Evolutionary conservation across 768 basidiomycete genomes (phyloP).

Genomic region (Russula foetens): DNA sequence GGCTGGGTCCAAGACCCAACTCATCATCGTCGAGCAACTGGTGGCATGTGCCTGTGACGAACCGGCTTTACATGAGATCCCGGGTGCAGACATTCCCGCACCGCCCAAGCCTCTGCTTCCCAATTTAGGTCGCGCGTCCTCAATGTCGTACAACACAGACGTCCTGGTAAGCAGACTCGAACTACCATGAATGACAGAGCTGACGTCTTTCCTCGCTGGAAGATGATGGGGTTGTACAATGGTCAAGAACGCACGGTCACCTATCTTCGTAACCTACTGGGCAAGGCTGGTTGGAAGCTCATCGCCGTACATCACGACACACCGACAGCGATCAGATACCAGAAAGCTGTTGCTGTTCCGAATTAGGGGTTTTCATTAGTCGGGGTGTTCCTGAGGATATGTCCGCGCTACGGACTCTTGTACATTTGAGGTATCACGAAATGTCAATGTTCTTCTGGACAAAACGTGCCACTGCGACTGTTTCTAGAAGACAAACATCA

Average conservation of each 20-base stretch:
- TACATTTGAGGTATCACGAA: too few relatives aligned
- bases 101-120: constrained; percentile 22
- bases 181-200: not conserved
- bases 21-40: constrained; percentile 24
- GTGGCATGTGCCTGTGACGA: constrained; percentile 23
- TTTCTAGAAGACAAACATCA: too few relatives aligned
- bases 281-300: not conserved
- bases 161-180: constrained; percentile 5
- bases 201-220: not conserved
- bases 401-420: too few relatives aligned
- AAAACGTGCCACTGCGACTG: too few relatives aligned
- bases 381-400: not conserved
- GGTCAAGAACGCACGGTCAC: constrained; percentile 6
- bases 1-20: constrained; percentile 21
- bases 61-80: constrained; percentile 7
- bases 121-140: constrained; percentile 20
- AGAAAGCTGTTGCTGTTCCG: constrained; percentile 1
- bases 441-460: too few relatives aligned
- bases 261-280: not conserved
- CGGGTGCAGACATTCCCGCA: constrained; percentile 10
- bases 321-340: not conserved
- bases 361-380: not conserved
- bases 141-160: constrained; percentile 18
- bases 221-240: not conserved
- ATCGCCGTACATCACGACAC: not conserved